Conservation (phyloP, 106 monocot species). For the Hemerocallis citrina region DNA sequence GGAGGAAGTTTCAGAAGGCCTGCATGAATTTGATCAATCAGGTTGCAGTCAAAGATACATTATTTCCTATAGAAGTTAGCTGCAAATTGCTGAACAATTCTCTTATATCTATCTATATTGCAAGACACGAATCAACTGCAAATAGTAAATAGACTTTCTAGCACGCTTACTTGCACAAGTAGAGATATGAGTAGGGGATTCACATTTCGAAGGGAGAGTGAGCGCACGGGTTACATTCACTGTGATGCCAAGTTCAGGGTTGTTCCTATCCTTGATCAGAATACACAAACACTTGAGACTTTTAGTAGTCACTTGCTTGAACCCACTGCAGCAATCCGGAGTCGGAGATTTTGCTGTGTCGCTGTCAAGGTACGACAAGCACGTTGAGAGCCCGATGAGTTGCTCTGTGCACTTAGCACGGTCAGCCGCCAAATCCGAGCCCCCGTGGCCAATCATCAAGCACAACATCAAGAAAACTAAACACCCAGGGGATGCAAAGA, state of each 20-base stretch:
- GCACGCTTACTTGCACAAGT: conserved; percentile 2
- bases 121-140: neutral
- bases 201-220: conserved; percentile 1
- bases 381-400: conserved; percentile 49
- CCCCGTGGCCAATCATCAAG: conserved; percentile 9
- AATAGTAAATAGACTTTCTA: neutral
- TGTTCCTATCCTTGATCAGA: conserved; percentile 14
- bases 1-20: conserved; percentile 5
- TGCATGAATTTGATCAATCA: too few relatives aligned
- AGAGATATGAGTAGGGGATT: conserved; percentile 3
- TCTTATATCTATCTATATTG: neutral
- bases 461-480: neutral
- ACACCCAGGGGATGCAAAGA: too few relatives aligned
- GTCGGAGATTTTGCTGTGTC: conserved; percentile 32
- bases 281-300: conserved; percentile 20
- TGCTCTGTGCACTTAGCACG: conserved; percentile 35
- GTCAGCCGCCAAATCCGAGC: conserved; percentile 27
- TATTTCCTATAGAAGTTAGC: too few relatives aligned
- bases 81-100: too few relatives aligned
- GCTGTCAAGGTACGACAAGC: conserved; percentile 42
- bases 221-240: conserved; percentile 12
- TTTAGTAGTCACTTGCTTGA: conserved; percentile 19
- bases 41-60: too few relatives aligned
- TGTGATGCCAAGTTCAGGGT: conserved; percentile 8
- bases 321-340: conserved; percentile 57